A percentile compares a stretch with the other conserved stretches of the same genome.
These are phyloP conservation scores for Phytopythium helicoides DNA, from an alignment of 352 stramenopile genomes.

Conservation along the genomic window DNA sequence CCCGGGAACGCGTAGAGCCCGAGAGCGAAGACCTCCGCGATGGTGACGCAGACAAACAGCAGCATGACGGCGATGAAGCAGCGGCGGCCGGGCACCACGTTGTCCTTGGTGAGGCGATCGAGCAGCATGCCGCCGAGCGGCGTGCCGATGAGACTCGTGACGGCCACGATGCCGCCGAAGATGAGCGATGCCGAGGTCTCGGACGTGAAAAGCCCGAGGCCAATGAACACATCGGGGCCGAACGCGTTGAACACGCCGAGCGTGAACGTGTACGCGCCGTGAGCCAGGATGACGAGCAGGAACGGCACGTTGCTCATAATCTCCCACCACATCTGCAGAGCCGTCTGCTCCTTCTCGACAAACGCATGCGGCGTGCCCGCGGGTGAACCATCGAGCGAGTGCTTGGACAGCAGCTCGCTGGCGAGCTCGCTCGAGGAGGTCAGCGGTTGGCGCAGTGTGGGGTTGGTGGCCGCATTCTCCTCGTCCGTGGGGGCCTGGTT, in stretches of 20 bases:
- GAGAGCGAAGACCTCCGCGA: slow-evolving; percentile 40
- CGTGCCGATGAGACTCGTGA: slow-evolving; percentile 77
- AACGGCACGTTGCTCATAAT: slow-evolving; percentile 66
- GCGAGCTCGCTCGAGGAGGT: slow-evolving; percentile 27
- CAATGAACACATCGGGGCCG: slow-evolving; percentile 72
- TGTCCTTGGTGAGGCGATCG: slow-evolving; percentile 37
- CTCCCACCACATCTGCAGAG: slow-evolving; percentile 30
- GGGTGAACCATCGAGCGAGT: slow-evolving; percentile 13
- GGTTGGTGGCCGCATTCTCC: slow-evolving; percentile 2
- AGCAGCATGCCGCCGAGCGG: slow-evolving; percentile 66
- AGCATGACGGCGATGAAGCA: slow-evolving; percentile 38
- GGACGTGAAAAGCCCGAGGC: slow-evolving; percentile 66
- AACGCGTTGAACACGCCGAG: slow-evolving; percentile 77
- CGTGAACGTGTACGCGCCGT: slow-evolving; percentile 77
- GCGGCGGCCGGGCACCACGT: slow-evolving; percentile 25
- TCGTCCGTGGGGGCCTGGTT: slow-evolving; percentile 34
- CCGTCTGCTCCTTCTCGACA: slow-evolving; percentile 18
- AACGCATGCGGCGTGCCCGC: background rate
- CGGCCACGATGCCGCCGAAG: slow-evolving; percentile 65
- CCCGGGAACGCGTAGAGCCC: slow-evolving; percentile 38
- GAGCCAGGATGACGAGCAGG: slow-evolving; percentile 60
- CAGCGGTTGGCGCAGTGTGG: slow-evolving; percentile 12
- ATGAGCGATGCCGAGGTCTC: slow-evolving; percentile 67
- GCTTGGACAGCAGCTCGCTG: slow-evolving; percentile 22
- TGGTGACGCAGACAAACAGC: slow-evolving; percentile 45